A percentile compares a stretch with the other conserved stretches of the same genome.
These are phyloP conservation scores for sweet orange (Citrus sinensis) DNA, from an alignment of 345 rosid genomes.

Conservation along the genomic window DVS_A1.0 CM039165.1:38400501-38401000, in stretches of 20 bases:
- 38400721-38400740: background rate
- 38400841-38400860: background rate
- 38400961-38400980: background rate
- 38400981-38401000: background rate
- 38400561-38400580: background rate
- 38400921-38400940: conserved; percentile 21
- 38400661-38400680: background rate
- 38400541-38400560: background rate
- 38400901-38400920: conserved; percentile 33
- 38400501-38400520: background rate
- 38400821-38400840: background rate
- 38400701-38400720: background rate
- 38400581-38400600: background rate
- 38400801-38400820: background rate
- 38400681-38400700: background rate
- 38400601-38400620: background rate
- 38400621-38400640: background rate
- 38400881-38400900: conserved; percentile 52
- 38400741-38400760: background rate
- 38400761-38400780: background rate
- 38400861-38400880: conserved; percentile 26
- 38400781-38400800: background rate
- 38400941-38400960: conserved; percentile 21
- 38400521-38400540: background rate
- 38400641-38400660: background rate